Conservation (phyloP, 108 stramenopile genomes). For the Discostella stelligeroides region DNA sequence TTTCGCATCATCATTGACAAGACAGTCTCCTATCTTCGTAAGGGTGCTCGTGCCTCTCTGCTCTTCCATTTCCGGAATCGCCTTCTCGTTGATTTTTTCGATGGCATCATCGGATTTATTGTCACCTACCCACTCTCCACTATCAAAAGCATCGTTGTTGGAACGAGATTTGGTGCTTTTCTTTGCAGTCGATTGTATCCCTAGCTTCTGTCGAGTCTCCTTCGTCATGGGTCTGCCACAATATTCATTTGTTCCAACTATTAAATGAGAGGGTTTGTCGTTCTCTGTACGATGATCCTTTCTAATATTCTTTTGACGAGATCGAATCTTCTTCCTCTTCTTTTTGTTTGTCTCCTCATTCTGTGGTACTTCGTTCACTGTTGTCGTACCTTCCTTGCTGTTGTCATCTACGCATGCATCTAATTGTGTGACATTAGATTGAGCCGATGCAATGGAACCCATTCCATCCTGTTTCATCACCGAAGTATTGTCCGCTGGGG, state of each 20-base stretch:
- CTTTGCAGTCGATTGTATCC: background rate
- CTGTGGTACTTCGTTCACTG: constrained; percentile 1
- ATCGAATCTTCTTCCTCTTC: constrained; percentile 61
- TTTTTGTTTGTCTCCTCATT: constrained; percentile 11
- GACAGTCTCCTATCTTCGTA: constrained; percentile 34
- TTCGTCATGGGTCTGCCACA: constrained; percentile 67
- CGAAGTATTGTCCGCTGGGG: constrained; percentile 28
- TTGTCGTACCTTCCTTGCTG: constrained; percentile 33
- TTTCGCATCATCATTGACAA: constrained; percentile 14
- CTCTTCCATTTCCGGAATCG: background rate
- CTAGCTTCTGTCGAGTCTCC: constrained; percentile 60
- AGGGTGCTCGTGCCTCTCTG: background rate
- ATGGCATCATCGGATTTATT: background rate
- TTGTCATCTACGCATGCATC: constrained; percentile 10
- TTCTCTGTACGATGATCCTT: constrained; percentile 67
- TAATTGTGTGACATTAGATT: background rate
- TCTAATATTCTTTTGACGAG: constrained; percentile 83
- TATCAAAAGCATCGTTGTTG: constrained; percentile 9
- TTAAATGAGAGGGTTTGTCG: constrained; percentile 69
- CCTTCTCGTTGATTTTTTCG: background rate
- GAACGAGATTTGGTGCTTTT: background rate
- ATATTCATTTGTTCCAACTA: constrained; percentile 52
- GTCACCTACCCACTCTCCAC: constrained; percentile 13
- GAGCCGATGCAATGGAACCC: background rate
- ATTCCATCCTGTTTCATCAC: constrained; percentile 5